Evolutionary conservation across 257 asterid species (phyloP), one percentile per base, ranked within the genome.

Genomic region (Solanum pimpinellifolium): DNA sequence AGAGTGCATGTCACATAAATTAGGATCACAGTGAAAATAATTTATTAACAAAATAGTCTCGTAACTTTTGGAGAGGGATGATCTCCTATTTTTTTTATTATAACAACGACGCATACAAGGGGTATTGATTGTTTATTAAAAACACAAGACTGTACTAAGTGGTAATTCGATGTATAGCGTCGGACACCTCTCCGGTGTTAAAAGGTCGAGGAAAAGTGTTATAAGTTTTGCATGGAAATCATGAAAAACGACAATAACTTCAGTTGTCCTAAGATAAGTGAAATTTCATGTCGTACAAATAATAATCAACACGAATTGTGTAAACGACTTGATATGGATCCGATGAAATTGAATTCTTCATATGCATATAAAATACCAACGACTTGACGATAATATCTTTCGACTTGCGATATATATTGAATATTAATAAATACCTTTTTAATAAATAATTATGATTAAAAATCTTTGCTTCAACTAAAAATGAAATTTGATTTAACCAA

Each of bases 361-460:
- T 60, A 60, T 21, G 2, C 29, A 0, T 20, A 16, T 52, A 4
- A 2, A 23, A 60, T 60, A 60, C 14, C 14, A 60, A 60, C 0
- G 0, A 9, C 14, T 60, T 3, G 14, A 60, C 1, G 3, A 4
- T 60, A 60, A n/a, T 3, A 9, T 0, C 3, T 9, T 10, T 62
- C 6, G 0, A 62, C 8, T 10, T 7, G 1, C 1, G 69, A 9
- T 62, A 23, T 23, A 62, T 62, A 62, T 23, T 23, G 31, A 62
- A 62, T 62, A 10, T 5, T 11, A 31, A 69, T 7, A 29, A 69
- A 29, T 69, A 69, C 31, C 2, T 69, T 31, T 13, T 69, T 13
- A 69, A 69, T 69, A 14, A 29, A 29, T 29, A n/a, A 23, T 62
- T 29, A 9, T 29, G 75, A 5, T 69, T 6, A 27, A 35, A 39